These are phyloP conservation scores for Mrakia blollopis DNA, from an alignment of 768 basidiomycete genomes.

Conservation along the genomic window DNA sequence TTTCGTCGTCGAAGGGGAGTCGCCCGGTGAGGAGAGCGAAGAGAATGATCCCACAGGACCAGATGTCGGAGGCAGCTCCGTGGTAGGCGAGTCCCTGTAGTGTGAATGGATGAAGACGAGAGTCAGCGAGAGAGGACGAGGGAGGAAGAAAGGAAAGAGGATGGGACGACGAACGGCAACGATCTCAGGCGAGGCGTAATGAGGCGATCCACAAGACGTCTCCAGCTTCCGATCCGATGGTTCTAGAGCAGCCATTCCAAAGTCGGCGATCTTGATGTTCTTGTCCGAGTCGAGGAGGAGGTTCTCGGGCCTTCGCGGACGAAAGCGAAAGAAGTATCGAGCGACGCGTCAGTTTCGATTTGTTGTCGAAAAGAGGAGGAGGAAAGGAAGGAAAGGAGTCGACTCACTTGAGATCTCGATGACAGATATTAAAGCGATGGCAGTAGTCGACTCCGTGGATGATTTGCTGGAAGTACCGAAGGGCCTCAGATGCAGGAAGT, in stretches of 20 bases:
- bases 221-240: constrained; percentile 59
- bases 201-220: constrained; percentile 89
- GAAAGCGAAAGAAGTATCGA: not conserved
- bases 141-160: too few species aligned
- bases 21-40: constrained; percentile 79
- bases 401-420: constrained; percentile 71
- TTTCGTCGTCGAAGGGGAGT: constrained; percentile 88
- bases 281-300: constrained; percentile 73
- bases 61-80: constrained; percentile 84
- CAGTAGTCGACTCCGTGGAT: constrained; percentile 87
- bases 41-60: constrained; percentile 93
- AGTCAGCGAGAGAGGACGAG: not conserved
- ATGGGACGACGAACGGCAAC: constrained; percentile 51
- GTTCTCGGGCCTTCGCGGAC: constrained; percentile 73
- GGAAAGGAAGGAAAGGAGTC: not conserved
- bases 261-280: constrained; percentile 93
- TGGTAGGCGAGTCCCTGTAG: constrained; percentile 68
- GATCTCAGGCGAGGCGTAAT: constrained; percentile 91
- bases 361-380: not conserved
- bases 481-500: constrained; percentile 64
- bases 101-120: not conserved
- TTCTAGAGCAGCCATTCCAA: constrained; percentile 85
- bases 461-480: constrained; percentile 87
- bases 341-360: not conserved
- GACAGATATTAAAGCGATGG: constrained; percentile 88